phyloP scores from a whole-genome alignment of 176 grass and related monocot genomes.

The Oryza rufipogon region DNA sequence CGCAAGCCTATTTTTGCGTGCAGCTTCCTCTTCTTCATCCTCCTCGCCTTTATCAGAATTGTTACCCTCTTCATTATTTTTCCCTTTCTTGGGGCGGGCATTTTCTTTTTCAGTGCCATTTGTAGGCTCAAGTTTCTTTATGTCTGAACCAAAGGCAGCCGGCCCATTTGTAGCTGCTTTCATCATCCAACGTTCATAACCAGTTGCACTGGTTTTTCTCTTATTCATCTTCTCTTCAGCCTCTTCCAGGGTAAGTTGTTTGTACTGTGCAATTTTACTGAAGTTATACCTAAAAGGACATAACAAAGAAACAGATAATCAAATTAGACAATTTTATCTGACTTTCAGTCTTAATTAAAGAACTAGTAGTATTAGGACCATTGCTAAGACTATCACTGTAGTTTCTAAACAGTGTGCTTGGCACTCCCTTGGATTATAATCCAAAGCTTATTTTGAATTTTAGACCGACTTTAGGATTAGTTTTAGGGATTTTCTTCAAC shows the following conservation, averaged over 20 bases:
- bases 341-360: neutral
- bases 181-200: constrained; percentile 99
- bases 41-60: constrained; percentile 68
- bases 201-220: constrained; percentile 79
- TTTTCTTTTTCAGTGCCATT: constrained; percentile 55
- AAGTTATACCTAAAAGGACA: constrained; percentile 80
- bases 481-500: neutral
- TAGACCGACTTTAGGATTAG: neutral
- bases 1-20: constrained; percentile 64
- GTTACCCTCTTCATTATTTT: constrained; percentile 70
- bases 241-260: constrained; percentile 94
- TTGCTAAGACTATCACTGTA: neutral
- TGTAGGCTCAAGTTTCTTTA: constrained; percentile 57
- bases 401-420: neutral
- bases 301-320: constrained; percentile 14
- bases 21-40: constrained; percentile 80
- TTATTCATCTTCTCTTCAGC: constrained; percentile 99
- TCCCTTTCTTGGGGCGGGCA: constrained; percentile 65
- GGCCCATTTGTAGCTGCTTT: constrained; percentile 90
- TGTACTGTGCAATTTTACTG: constrained; percentile 96
- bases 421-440: neutral
- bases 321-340: neutral
- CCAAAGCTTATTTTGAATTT: neutral
- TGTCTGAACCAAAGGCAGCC: constrained; percentile 79
- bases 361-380: neutral